phyloP scores from a whole-genome alignment of 106 monocot species.

The Iris macrosiphon region DNA sequence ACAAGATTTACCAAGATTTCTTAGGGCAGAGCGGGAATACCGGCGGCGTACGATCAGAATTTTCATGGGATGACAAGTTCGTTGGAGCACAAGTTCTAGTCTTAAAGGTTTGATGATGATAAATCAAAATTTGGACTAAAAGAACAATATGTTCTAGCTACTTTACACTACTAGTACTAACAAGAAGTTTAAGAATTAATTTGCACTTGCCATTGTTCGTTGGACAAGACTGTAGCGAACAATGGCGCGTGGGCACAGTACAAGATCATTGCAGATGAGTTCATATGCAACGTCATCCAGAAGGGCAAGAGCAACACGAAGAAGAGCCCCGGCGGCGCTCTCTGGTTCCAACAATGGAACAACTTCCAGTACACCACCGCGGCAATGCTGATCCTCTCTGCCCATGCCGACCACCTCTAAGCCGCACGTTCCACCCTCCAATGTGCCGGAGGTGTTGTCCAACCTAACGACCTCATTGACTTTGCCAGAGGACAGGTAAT shows the following conservation, averaged over 20 bases:
- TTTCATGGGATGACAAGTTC: conserved; percentile 83
- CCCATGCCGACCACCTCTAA: conserved; percentile 41
- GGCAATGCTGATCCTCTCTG: conserved; percentile 34
- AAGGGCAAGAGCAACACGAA: conserved; percentile 38
- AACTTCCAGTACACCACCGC: conserved; percentile 64
- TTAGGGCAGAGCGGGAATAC: conserved; percentile 9
- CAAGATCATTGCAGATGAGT: conserved; percentile 28
- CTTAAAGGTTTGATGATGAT: conserved; percentile 13
- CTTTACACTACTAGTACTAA: neutral
- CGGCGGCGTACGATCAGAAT: conserved; percentile 37
- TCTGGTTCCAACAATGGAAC: conserved; percentile 54
- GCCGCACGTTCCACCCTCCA: conserved; percentile 5
- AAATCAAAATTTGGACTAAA: neutral
- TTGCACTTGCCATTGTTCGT: conserved; percentile 25
- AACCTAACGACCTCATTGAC: conserved; percentile 20
- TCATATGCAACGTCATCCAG: conserved; percentile 57
- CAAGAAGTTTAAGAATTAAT: too few species aligned
- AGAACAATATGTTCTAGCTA: neutral
- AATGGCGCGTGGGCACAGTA: conserved; percentile 19
- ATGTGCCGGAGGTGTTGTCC: conserved; percentile 20
- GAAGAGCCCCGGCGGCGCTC: conserved; percentile 45
- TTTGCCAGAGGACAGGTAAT: conserved; percentile 33
- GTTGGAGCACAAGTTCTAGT: conserved; percentile 56
- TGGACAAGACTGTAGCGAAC: conserved; percentile 21
- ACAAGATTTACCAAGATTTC: conserved; percentile 34